phyloP scores from a whole-genome alignment of 257 asterid species.

The Anisodus tanguticus region DNA sequence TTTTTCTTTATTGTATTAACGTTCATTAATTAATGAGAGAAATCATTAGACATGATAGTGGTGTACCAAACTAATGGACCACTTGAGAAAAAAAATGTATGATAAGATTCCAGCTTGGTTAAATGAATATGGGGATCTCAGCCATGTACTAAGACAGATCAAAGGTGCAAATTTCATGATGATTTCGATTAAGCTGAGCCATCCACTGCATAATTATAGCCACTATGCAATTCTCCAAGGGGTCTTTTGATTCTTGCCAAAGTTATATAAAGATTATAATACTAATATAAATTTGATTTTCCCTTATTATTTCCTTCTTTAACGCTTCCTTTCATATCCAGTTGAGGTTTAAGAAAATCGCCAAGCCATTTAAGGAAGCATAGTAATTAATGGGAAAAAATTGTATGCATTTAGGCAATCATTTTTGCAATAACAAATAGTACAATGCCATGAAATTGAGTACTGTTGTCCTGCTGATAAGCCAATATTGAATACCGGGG shows the following conservation, averaged over 20 bases:
- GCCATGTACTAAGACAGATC: neutral
- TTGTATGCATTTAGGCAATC: neutral
- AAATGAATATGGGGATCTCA: neutral
- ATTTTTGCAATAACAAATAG: neutral
- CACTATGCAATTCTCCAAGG: neutral
- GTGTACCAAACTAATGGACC: constrained; percentile 24
- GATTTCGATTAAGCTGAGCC: neutral
- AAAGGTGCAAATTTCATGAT: neutral
- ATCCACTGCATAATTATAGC: constrained; percentile 7
- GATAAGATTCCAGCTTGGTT: neutral
- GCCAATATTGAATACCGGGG: neutral
- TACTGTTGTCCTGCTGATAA: neutral
- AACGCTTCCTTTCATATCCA: neutral
- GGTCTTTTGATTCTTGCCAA: too few relatives aligned
- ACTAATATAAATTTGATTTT: too few relatives aligned
- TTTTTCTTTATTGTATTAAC: neutral
- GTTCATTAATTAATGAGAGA: neutral
- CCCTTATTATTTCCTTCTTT: too few relatives aligned
- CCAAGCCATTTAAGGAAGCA: too few relatives aligned
- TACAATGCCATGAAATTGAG: neutral
- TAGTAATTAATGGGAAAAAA: too few relatives aligned
- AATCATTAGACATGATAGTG: constrained; percentile 23
- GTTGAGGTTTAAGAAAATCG: neutral
- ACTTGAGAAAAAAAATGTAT: neutral
- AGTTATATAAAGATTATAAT: too few relatives aligned